Percentiles rank a stretch among this genome's conserved stretches.
These are phyloP conservation scores for Gastrodia elata DNA, from an alignment of 106 monocot genomes.

Conservation along the genomic window DNA sequence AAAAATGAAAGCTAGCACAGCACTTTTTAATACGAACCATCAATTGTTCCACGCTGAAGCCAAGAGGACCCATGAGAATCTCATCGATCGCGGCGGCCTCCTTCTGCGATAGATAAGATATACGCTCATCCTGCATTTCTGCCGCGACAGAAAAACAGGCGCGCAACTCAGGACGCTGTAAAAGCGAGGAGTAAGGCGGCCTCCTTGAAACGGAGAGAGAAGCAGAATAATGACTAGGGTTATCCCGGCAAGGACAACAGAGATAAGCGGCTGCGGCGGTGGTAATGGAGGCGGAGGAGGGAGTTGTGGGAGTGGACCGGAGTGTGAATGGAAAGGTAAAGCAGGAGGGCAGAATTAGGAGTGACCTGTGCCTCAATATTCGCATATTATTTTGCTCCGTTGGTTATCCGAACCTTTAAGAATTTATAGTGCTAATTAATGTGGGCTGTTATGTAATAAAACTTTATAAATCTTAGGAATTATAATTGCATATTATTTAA, in stretches of 20 bases:
- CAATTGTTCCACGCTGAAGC: conserved; percentile 90
- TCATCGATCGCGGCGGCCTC: conserved; percentile 89
- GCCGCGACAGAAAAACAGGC: conserved; percentile 4
- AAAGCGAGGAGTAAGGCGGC: not conserved
- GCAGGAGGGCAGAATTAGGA: not conserved
- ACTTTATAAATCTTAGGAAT: no score
- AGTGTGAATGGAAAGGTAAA: not conserved
- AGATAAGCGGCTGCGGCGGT: not conserved
- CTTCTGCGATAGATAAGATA: conserved; percentile 59
- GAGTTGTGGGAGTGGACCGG: not conserved
- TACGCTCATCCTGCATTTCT: conserved; percentile 17
- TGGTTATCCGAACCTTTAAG: no score
- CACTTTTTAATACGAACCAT: conserved; percentile 38
- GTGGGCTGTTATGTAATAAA: no score
- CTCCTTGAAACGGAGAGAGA: not conserved
- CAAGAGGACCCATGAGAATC: conserved; percentile 88
- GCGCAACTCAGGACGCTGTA: not conserved
- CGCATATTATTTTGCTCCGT: not conserved
- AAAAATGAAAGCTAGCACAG: not conserved
- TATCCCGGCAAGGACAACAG: not conserved
- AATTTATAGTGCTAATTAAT: no score
- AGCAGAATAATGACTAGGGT: no score
- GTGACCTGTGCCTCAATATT: not conserved
- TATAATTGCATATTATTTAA: no score
- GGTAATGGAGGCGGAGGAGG: not conserved